Evolutionary conservation across 805 yeast species (phyloP).

Genomic region (Schizosaccharomyces japonicus): DNA sequence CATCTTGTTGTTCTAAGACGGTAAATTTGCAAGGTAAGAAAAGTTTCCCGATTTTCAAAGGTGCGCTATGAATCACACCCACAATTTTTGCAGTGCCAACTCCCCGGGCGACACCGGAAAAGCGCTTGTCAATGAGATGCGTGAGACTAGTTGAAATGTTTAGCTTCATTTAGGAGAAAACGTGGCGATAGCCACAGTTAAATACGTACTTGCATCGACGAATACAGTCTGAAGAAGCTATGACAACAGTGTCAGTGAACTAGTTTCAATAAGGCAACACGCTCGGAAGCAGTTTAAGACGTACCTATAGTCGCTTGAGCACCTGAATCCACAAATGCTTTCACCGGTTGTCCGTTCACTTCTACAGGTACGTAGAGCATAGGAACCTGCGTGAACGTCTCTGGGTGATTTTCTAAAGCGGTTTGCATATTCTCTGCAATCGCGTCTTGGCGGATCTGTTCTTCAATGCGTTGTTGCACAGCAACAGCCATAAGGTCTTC

Average conservation of each 20-base stretch:
- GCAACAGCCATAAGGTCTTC: constrained; percentile 46
- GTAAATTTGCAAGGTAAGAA: constrained; percentile 45
- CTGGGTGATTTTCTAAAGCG: constrained; percentile 79
- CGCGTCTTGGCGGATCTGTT: constrained; percentile 35
- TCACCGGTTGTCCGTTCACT: constrained; percentile 57
- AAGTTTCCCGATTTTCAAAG: constrained; percentile 47
- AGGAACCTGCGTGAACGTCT: constrained; percentile 53
- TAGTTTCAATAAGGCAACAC: no score
- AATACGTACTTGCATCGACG: no score
- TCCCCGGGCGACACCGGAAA: constrained; percentile 65
- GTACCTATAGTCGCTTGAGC: constrained; percentile 75
- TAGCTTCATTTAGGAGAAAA: neutral
- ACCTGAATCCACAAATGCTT: constrained; percentile 91
- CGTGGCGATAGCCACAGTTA: no score
- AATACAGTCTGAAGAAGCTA: no score
- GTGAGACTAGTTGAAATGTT: neutral
- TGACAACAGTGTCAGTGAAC: no score
- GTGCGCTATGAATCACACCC: constrained; percentile 77
- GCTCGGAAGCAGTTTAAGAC: constrained; percentile 33
- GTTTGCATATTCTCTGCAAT: constrained; percentile 56
- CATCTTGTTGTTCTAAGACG: constrained; percentile 19
- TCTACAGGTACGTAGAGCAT: constrained; percentile 64
- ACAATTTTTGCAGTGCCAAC: constrained; percentile 61
- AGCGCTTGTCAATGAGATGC: constrained; percentile 50
- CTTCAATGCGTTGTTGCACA: constrained; percentile 39